These are phyloP conservation scores for Leccinum imitatum DNA, from an alignment of 768 basidiomycete species.

Conservation along the genomic window DNA sequence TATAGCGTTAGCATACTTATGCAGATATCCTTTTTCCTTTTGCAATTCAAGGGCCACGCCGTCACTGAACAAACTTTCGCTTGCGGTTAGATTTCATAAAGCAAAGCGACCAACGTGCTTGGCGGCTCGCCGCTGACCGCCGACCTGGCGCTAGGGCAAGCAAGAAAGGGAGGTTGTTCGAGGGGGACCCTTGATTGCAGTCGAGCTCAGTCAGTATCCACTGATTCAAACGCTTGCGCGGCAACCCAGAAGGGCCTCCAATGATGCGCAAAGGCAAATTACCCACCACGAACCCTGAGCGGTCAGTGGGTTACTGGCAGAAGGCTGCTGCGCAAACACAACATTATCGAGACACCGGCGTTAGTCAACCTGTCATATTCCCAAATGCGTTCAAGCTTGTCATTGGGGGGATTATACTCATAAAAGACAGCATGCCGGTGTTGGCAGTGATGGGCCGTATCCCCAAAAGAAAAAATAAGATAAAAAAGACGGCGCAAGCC, in stretches of 20 bases:
- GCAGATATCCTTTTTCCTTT: conserved; percentile 9
- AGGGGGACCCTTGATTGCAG: conserved; percentile 21
- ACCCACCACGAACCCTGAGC: background rate
- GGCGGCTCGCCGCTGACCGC: conserved; percentile 1
- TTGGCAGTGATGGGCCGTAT: conserved; percentile 1
- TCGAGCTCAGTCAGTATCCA: conserved; percentile 5
- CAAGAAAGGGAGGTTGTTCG: background rate
- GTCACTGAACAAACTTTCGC: background rate
- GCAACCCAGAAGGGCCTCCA: background rate
- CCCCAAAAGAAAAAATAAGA: background rate
- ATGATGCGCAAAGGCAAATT: background rate
- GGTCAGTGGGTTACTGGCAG: conserved; percentile 2
- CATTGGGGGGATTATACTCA: background rate
- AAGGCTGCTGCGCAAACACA: conserved; percentile 21
- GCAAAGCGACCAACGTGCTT: conserved; percentile 5
- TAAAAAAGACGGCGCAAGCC: conserved; percentile 1
- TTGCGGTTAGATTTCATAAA: background rate
- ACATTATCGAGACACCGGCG: conserved; percentile 9
- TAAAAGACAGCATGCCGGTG: conserved; percentile 14
- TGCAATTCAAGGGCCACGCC: conserved; percentile 13
- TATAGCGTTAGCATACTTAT: conserved; percentile 18
- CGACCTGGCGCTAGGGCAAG: conserved; percentile 18
- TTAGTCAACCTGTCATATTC: conserved; percentile 4
- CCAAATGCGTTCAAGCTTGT: background rate
- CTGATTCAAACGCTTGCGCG: conserved; percentile 1